These are phyloP conservation scores for Trichoderma guizhouense DNA, from an alignment of 2,329 filamentous ascomycete species.

Conservation along the genomic window DNA sequence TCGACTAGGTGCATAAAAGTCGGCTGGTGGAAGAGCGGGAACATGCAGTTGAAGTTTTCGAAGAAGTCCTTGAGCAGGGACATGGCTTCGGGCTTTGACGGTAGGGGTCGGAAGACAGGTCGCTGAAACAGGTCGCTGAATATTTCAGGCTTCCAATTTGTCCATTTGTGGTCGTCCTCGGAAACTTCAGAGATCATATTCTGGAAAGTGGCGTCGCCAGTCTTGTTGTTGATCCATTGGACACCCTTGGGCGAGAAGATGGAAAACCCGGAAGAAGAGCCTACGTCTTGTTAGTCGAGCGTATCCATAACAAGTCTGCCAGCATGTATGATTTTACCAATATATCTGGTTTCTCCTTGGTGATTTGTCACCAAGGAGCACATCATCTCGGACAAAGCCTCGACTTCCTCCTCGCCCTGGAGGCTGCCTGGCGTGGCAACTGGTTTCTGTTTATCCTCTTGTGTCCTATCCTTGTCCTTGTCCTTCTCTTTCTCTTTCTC, in stretches of 20 bases:
- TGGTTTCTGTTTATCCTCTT: slow-evolving; percentile 36
- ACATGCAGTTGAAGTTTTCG: slow-evolving; percentile 98
- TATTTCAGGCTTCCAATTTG: slow-evolving; percentile 96
- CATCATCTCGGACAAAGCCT: slow-evolving; percentile 96
- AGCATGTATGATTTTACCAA: slow-evolving; percentile 57
- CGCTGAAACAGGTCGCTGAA: slow-evolving; percentile 89
- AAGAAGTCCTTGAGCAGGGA: slow-evolving; percentile 92
- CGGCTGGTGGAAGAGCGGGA: slow-evolving; percentile 93
- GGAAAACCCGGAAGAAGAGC: slow-evolving; percentile 94
- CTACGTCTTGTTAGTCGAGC: slow-evolving; percentile 42
- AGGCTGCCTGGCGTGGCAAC: slow-evolving; percentile 35
- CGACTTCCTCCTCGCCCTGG: slow-evolving; percentile 67
- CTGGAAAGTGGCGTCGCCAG: slow-evolving; percentile 91
- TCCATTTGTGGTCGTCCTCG: slow-evolving; percentile 91
- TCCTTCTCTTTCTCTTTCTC: slow-evolving; percentile 35
- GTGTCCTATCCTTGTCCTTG: slow-evolving; percentile 35
- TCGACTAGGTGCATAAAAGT: slow-evolving; percentile 98
- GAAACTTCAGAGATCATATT: slow-evolving; percentile 91
- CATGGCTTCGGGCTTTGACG: slow-evolving; percentile 80
- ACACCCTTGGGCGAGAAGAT: slow-evolving; percentile 99
- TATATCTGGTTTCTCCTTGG: slow-evolving; percentile 90
- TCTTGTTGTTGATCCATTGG: slow-evolving; percentile 97
- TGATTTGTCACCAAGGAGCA: slow-evolving; percentile 95
- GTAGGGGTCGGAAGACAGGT: slow-evolving; percentile 77
- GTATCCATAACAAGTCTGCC: neutral